These are phyloP conservation scores for Fusarium clavum DNA, from an alignment of 2,329 filamentous ascomycete genomes.

Conservation along the genomic window DNA sequence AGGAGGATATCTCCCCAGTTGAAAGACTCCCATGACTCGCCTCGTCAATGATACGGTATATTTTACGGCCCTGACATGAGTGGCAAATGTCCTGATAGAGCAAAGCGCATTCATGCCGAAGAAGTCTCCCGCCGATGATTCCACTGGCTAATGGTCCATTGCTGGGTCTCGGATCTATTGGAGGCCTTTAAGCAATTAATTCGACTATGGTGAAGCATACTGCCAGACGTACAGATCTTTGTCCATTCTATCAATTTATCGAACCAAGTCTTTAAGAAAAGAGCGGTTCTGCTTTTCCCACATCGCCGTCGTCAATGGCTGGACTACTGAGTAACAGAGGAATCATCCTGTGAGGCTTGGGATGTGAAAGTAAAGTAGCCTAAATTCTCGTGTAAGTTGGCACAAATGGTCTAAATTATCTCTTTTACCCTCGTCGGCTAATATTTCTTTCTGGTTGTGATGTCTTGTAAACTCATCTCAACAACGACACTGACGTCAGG, in stretches of 20 bases:
- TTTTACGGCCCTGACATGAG: background rate
- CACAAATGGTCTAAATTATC: background rate
- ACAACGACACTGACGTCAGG: background rate
- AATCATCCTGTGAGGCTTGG: too few species aligned
- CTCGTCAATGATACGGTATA: background rate
- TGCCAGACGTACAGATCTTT: background rate
- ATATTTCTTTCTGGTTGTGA: background rate
- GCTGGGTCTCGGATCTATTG: background rate
- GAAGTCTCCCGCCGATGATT: background rate
- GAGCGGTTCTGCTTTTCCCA: background rate
- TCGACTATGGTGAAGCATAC: too few species aligned
- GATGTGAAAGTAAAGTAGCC: too few species aligned
- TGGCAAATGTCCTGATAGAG: background rate
- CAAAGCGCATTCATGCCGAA: background rate
- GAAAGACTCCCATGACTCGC: background rate
- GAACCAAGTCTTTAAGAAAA: background rate
- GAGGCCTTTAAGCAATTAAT: background rate
- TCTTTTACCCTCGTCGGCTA: background rate
- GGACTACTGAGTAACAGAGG: too few species aligned
- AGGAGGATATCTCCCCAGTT: background rate
- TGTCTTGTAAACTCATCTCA: background rate
- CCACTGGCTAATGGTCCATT: background rate
- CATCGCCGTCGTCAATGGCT: too few species aligned
- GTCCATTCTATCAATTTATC: background rate
- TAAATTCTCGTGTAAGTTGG: too few species aligned